These are phyloP conservation scores for Fraxinus angustifolia DNA, from an alignment of 305 asterid genomes.

Conservation along the genomic window DNA sequence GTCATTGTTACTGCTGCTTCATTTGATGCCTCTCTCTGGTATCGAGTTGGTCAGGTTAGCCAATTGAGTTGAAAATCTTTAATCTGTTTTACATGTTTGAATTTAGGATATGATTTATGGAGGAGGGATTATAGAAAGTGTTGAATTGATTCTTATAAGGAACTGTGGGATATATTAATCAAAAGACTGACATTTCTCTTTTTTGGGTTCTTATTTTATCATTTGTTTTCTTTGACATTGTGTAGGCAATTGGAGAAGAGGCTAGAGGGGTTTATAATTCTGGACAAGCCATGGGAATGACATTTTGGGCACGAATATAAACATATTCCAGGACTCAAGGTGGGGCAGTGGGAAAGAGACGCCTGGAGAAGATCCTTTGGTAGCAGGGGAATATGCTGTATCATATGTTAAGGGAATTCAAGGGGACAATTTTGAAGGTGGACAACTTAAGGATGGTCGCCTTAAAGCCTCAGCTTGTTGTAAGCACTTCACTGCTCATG, in stretches of 20 bases:
- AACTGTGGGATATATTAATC: background rate
- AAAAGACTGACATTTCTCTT: background rate
- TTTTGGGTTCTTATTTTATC: background rate
- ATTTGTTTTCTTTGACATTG: background rate
- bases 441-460: constrained; percentile 29
- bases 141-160: background rate
- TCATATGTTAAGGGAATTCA: constrained; percentile 76
- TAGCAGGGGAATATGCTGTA: constrained; percentile 53
- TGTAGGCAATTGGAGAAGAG: constrained; percentile 67
- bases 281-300: constrained; percentile 76
- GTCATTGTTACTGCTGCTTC: constrained; percentile 63
- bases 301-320: constrained; percentile 77
- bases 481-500: constrained; percentile 79
- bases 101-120: background rate
- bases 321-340: constrained; percentile 72
- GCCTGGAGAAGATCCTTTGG: constrained; percentile 67
- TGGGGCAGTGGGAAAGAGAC: constrained; percentile 93
- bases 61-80: background rate
- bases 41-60: constrained; percentile 56
- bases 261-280: constrained; percentile 61
- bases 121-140: background rate
- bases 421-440: constrained; percentile 68
- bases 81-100: background rate
- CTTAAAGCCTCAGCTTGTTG: constrained; percentile 83
- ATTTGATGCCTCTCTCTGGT: constrained; percentile 62